These are phyloP conservation scores for Aspergillus calidoustus DNA, from an alignment of 2,329 filamentous ascomycete genomes.

Conservation along the genomic window DNA sequence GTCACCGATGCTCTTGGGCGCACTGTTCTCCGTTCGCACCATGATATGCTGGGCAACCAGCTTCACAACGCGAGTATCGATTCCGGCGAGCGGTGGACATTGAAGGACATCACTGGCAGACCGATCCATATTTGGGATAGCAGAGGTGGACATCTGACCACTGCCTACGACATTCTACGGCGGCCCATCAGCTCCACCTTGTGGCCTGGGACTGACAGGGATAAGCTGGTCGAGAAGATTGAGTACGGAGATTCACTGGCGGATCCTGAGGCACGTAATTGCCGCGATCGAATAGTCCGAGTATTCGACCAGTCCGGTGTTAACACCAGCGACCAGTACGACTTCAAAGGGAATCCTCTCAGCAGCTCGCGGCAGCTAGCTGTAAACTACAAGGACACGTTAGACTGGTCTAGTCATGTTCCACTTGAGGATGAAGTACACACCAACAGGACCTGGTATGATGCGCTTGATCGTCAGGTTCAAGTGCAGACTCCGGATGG, in stretches of 20 bases:
- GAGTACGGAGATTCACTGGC: not conserved
- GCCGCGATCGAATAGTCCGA: not conserved
- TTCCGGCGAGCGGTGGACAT: not conserved
- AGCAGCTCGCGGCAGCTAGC: not conserved
- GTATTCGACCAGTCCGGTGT: not conserved
- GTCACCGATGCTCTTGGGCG: not conserved
- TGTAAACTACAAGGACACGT: not conserved
- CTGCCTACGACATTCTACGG: not conserved
- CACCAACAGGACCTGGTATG: too few relatives aligned
- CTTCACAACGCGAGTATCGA: not conserved
- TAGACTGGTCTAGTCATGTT: not conserved
- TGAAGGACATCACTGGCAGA: not conserved
- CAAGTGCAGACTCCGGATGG: too few relatives aligned
- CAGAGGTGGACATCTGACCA: not conserved
- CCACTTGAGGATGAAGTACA: not conserved
- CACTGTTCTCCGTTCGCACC: not conserved
- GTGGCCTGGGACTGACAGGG: not conserved
- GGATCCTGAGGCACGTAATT: not conserved
- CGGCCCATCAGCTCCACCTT: not conserved
- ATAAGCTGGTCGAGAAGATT: not conserved
- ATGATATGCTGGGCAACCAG: not conserved
- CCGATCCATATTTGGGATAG: not conserved
- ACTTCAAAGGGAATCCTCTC: slow-evolving; percentile 1
- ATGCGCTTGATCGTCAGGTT: too few relatives aligned
- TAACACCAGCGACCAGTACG: not conserved